A percentile compares a stretch with the other conserved stretches of the same genome.
Evolutionary conservation across 495 filamentous ascomycete genomes (phyloP).

Genomic region (Sabuloglossum arenarium): DNA sequence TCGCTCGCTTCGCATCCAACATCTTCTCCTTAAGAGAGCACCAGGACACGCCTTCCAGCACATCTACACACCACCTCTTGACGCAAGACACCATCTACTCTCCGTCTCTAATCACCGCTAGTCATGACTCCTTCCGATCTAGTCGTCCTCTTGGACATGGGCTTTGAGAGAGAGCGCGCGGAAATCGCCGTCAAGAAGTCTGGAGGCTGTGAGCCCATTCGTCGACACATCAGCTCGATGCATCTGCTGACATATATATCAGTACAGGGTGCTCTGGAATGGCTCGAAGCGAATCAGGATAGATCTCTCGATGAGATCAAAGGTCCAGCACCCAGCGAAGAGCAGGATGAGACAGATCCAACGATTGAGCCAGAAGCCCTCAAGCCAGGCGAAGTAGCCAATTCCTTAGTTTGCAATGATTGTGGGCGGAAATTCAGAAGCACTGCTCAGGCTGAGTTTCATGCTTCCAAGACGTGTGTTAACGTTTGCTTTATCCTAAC

Average conservation of each 20-base stretch:
- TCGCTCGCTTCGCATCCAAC: neutral
- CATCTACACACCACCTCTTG: no score
- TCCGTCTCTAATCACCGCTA: no score
- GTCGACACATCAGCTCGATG: neutral
- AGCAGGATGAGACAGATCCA: constrained; percentile 10
- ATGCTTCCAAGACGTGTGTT: constrained; percentile 62
- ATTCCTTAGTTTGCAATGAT: constrained; percentile 65
- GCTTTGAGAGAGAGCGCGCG: constrained; percentile 65
- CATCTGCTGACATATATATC: constrained; percentile 2
- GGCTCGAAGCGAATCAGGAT: constrained; percentile 81
- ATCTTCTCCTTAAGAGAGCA: neutral
- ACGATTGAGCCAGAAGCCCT: constrained; percentile 28
- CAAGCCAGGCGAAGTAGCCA: constrained; percentile 39
- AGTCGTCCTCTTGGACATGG: constrained; percentile 77
- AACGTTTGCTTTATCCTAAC: neutral
- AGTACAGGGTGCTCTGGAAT: constrained; percentile 84
- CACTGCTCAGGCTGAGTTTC: constrained; percentile 63
- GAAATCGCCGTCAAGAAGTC: constrained; percentile 63
- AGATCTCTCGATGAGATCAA: constrained; percentile 61
- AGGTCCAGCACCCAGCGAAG: constrained; percentile 8
- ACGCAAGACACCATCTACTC: no score
- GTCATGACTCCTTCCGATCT: constrained; percentile 49
- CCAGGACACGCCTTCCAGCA: no score
- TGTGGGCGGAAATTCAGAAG: constrained; percentile 81
- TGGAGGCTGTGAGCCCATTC: constrained; percentile 39